These are phyloP conservation scores for Ophiostoma sp. DNA, from an alignment of 2,329 filamentous ascomycete genomes.

Conservation along the genomic window DNA sequence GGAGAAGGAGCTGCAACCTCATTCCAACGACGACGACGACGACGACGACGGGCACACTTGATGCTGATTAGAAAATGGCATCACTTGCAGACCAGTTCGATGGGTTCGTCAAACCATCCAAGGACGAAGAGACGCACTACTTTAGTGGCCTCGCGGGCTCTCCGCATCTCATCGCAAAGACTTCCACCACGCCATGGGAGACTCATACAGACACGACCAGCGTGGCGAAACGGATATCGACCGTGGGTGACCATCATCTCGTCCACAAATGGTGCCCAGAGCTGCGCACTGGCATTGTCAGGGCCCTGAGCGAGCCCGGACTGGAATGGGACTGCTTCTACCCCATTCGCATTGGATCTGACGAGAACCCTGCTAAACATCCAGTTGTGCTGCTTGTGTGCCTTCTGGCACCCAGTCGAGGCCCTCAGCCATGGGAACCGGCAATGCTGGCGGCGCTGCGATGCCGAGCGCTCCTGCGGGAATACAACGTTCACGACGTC, in stretches of 20 bases:
- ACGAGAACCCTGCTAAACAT: not conserved
- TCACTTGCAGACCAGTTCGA: not conserved
- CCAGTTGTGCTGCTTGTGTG: not conserved
- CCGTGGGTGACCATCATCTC: not conserved
- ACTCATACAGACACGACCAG: not conserved
- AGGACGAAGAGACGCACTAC: not conserved
- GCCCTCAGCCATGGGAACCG: not conserved
- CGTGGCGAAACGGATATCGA: not conserved
- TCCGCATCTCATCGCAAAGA: not conserved
- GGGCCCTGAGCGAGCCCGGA: too few relatives aligned
- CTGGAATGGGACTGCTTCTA: not conserved
- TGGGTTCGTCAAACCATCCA: not conserved
- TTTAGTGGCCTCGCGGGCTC: not conserved
- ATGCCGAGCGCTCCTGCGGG: not conserved
- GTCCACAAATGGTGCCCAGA: not conserved
- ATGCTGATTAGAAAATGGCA: not conserved
- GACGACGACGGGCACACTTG: not conserved
- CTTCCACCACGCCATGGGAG: not conserved
- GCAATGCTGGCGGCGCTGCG: not conserved
- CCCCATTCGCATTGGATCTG: not conserved
- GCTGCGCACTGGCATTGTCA: not conserved
- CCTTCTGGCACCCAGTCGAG: not conserved
- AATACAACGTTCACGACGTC: not conserved
- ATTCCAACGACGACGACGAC: not conserved
- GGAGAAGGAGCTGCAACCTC: not conserved